Base-by-base conservation (phyloP, 345 rosid species). In the Citrus cavaleriei region DNA sequence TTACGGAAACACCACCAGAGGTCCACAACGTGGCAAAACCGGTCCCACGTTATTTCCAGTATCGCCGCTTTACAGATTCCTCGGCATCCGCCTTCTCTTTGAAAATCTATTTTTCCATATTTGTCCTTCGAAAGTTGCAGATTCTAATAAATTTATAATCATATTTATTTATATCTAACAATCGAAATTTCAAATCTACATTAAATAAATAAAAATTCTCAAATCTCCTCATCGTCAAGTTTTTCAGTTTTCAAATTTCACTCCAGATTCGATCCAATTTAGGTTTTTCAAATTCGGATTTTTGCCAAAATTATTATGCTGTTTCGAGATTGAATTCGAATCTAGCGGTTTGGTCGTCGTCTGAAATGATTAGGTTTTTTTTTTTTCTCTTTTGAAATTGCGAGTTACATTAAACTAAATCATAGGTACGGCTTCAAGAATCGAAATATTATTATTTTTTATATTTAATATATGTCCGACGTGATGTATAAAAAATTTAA, bases 371-470 rank as follows among this genome's bases (percentile, higher is more conserved):
- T 38, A 25, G 66, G 66, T 57, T 5, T 4, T 35, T 35, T 35
- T 55, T 76, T 67, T 46, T 12, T 32, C 34, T 46, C 51, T 42
- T 42, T 24, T n/a, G 65, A 35, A 68, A 34, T 57, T 54, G 58
- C 6, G 22, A 54, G 62, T 19, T 64, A 4, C 14, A 49, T 75
- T 30, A 13, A 24, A 38, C 25, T 55, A 37, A 49, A 21, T 65
- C n/a, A 32, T 16, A 68, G 79, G 79, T 68, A 76, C 51, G 24
- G 64, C 34, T 34, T 76, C 49, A 32, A 61, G 24, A 32, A 24
- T 74, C 12, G 4, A 37, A 24, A 38, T 42, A 0, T 68, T n/a
- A 4, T 40, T 40, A 28, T 57, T 72, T 61, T 57, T 27, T 62
- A 13, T 60, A 38, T 13, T 16, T 35, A 14, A 4, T 7, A 13